Evolutionary conservation across 441 rosid genomes (phyloP), one percentile per base, ranked within the genome.

Genomic region (Arabidopsis lyrata): DNA sequence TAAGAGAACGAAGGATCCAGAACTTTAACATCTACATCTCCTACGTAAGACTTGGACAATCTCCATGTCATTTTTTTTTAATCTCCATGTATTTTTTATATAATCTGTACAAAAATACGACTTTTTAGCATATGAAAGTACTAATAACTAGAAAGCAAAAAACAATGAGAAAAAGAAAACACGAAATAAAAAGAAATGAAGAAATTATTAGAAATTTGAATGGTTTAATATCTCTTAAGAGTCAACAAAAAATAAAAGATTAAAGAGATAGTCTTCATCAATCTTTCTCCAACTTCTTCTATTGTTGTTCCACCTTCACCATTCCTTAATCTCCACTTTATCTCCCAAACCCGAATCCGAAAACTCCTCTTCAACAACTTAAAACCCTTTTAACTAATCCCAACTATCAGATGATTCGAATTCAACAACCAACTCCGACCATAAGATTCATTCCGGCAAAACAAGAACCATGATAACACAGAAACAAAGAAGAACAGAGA

Each of bases 381-480:
- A 10, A 48, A 32, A 49, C 70, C 70, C 38, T 54, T 45, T 62
- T 67, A 56, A 45, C 76, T 22, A 27, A 66, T 50, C 48, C 29
- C 45, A 66, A 57, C 15, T 29, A 34, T 32, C 78, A 36, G 20
- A 73, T 66, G 75, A 24, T 62, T 60, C 63, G 3, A 62, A 71
- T 13, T 15, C 20, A 55, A 56, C 53, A 27, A 47, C 12, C 38
- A 53, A 22, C 52, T 61, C 66, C 61, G 5, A 13, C 49, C 49
- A 53, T 69, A n/a, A 91, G 89, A 1, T 83, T 84, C 79, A 78
- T 82, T 70, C 83, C 83, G 0, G 78, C 68, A 63, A 94, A 86
- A 86, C 87, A 82, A 72, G 61, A 87, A 29, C 48, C 74, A 57
- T 83, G 81, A 81, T 80, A 16, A 82, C 81, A 14, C 85, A 57